These are phyloP conservation scores for Rhodotorula graminis DNA, from an alignment of 768 basidiomycete species.

Conservation along the genomic window DNA sequence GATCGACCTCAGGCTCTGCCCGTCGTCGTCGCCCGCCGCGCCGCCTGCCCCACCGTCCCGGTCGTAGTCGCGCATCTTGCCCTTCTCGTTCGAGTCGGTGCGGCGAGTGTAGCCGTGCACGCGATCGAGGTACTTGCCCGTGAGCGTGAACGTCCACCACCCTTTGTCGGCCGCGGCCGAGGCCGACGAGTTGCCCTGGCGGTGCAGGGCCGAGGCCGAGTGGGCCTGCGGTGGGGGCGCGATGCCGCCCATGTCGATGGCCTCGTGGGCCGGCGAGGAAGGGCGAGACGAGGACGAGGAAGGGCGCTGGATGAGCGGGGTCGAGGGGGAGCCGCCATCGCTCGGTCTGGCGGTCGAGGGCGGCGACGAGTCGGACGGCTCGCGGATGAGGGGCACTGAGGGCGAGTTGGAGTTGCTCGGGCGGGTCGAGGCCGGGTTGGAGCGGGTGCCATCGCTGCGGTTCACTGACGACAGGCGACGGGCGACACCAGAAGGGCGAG, in stretches of 20 bases:
- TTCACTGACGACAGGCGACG: conserved; percentile 12
- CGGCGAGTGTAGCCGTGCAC: conserved; percentile 31
- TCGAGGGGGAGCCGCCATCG: neutral
- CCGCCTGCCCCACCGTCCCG: neutral
- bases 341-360: neutral
- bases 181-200: neutral
- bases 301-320: neutral
- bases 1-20: neutral
- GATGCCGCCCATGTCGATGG: neutral
- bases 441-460: neutral
- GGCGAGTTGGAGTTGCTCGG: conserved; percentile 1
- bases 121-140: conserved; percentile 35
- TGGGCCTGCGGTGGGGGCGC: neutral
- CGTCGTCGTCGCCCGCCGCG: neutral
- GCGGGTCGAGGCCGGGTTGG: neutral
- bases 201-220: neutral
- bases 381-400: neutral
- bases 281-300: neutral
- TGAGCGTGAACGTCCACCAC: conserved; percentile 41
- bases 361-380: neutral
- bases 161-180: conserved; percentile 7
- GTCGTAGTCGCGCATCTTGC: conserved; percentile 8
- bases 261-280: neutral
- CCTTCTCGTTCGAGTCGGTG: conserved; percentile 22
- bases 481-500: neutral